These are phyloP conservation scores for Fragosphaeria purpurea DNA, from an alignment of 2,329 filamentous ascomycete genomes.

Conservation along the genomic window DNA sequence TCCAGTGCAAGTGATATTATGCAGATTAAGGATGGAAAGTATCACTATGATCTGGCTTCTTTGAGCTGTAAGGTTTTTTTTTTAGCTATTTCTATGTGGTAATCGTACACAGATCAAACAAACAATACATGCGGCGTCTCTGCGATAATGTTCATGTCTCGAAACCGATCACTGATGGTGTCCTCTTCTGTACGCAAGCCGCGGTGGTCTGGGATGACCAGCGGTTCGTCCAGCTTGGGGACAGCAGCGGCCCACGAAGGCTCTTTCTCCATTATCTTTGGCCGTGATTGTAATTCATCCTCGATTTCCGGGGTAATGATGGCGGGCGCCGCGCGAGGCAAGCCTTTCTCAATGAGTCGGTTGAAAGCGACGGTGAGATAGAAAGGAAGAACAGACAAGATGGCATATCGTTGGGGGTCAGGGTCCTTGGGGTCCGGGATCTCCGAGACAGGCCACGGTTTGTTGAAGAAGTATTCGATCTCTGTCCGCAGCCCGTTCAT, in stretches of 20 bases:
- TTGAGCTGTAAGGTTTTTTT: not conserved
- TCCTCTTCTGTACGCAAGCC: not conserved
- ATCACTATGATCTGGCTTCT: not conserved
- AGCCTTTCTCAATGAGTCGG: not conserved
- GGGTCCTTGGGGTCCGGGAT: conserved; percentile 1
- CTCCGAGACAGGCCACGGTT: not conserved
- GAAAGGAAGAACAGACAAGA: conserved; percentile 1
- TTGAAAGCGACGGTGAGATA: conserved; percentile 1
- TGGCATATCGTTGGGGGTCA: conserved; percentile 1
- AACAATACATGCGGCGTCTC: conserved; percentile 1
- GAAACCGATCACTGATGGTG: not conserved
- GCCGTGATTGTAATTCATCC: not conserved
- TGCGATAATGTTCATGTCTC: conserved; percentile 1
- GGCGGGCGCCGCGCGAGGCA: not conserved
- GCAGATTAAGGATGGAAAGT: not conserved
- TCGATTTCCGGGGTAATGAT: not conserved
- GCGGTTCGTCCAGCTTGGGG: not conserved
- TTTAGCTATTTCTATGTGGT: not conserved
- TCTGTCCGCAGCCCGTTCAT: not conserved
- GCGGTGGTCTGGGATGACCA: not conserved
- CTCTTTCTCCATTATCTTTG: not conserved
- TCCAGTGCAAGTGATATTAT: not conserved
- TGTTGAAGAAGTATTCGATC: conserved; percentile 2
- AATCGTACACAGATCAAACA: not conserved
- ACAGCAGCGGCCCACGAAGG: not conserved